These are phyloP conservation scores for Cicer chorassanicum DNA, from an alignment of 306 rosid genomes.

Conservation along the genomic window DNA sequence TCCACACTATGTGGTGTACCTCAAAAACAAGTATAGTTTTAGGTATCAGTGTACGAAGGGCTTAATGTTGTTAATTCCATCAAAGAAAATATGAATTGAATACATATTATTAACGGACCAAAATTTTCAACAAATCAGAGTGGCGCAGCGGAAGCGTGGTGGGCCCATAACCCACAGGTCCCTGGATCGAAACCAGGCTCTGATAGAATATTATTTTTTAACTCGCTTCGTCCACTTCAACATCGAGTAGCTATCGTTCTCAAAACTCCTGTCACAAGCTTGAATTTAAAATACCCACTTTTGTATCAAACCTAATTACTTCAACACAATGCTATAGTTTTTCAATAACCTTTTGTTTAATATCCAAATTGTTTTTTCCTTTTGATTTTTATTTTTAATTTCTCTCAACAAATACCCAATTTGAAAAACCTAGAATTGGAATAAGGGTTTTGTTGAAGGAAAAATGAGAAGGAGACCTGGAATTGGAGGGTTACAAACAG, in stretches of 20 bases:
- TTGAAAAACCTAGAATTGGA: neutral
- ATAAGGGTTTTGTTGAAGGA: neutral
- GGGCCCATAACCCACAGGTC: slow-evolving; percentile 42
- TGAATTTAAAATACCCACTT: neutral
- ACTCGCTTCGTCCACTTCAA: neutral
- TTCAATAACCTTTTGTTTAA: neutral
- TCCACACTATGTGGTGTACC: too few species aligned
- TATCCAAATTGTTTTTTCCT: neutral
- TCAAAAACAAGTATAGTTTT: too few species aligned
- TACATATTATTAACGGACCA: rapidly evolving
- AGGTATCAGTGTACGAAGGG: too few species aligned
- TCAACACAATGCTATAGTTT: too few species aligned
- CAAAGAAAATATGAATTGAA: too few species aligned
- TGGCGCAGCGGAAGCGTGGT: slow-evolving; percentile 41
- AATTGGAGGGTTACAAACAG: slow-evolving; percentile 87
- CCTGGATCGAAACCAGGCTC: slow-evolving; percentile 30
- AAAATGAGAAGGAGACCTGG: slow-evolving; percentile 89
- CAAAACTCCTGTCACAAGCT: neutral
- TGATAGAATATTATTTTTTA: neutral
- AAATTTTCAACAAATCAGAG: neutral
- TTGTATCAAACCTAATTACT: too few species aligned
- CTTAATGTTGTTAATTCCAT: too few species aligned
- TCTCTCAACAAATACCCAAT: neutral
- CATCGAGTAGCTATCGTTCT: neutral
- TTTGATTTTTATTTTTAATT: neutral